A percentile compares a stretch with the other conserved stretches of the same genome.
These are phyloP conservation scores for Albizia julibrissin DNA, from an alignment of 306 rosid species.

Conservation along the genomic window DNA sequence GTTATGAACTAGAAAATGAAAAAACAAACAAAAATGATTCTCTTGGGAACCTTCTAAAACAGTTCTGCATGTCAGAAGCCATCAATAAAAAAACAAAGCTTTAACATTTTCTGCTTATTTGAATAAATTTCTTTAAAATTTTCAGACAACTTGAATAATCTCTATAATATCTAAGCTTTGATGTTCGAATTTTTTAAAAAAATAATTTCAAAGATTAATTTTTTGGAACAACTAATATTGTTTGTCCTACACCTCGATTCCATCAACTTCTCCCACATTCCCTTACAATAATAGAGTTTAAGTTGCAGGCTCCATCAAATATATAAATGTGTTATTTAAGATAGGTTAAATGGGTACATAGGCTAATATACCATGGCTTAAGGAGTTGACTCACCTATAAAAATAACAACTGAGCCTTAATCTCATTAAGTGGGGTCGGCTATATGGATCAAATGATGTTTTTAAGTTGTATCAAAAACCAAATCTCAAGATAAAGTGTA, in stretches of 20 bases:
- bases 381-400: neutral
- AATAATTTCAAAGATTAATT: neutral
- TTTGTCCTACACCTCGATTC: neutral
- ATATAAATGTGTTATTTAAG: no score
- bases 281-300: neutral
- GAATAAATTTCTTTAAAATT: neutral
- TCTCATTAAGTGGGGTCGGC: rapidly evolving
- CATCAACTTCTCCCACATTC: neutral
- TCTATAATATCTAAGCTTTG: neutral
- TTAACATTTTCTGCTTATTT: no score
- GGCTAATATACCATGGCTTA: neutral
- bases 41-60: slow-evolving; percentile 5
- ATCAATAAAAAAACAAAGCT: neutral
- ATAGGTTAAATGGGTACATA: neutral
- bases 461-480: no score
- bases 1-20: neutral
- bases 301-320: neutral
- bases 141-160: neutral
- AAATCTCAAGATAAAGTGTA: no score
- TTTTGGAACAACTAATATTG: neutral
- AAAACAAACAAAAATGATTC: neutral
- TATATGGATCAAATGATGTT: no score
- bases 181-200: neutral
- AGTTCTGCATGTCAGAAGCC: neutral
- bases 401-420: no score